Evolutionary conservation across 202 grass and related monocot species (phyloP).

Genomic region (Thinopyrum obtusiflorum): DNA sequence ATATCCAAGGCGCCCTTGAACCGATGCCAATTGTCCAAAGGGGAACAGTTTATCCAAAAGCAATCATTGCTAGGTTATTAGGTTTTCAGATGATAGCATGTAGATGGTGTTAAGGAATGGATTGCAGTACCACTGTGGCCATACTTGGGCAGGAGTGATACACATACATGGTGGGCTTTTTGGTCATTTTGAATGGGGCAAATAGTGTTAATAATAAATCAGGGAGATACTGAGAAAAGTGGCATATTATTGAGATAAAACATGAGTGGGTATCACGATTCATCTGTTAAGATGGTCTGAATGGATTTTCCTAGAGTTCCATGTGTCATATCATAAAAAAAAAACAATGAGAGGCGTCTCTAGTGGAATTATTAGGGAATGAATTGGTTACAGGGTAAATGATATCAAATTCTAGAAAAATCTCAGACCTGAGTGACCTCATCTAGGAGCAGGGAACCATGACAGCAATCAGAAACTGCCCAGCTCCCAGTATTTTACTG

Average conservation of each 20-base stretch:
- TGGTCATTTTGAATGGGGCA: background rate
- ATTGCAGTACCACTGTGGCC: background rate
- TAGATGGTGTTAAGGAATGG: background rate
- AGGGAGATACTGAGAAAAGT: background rate
- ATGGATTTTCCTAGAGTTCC: background rate
- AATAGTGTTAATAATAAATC: background rate
- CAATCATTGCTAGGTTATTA: background rate
- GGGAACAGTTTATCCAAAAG: background rate
- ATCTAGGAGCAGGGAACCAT: background rate
- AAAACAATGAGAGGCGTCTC: too few species aligned
- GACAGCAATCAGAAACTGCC: background rate
- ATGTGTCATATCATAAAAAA: background rate
- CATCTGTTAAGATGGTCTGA: background rate
- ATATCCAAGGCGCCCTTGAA: background rate
- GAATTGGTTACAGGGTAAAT: background rate
- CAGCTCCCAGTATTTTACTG: background rate
- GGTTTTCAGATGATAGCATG: background rate
- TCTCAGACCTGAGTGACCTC: background rate
- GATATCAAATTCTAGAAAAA: background rate
- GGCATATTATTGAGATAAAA: background rate
- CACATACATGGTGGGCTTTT: background rate
- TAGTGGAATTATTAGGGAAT: background rate
- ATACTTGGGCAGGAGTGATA: background rate
- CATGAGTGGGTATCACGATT: background rate
- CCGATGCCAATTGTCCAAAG: background rate